Percentiles rank a stretch among this genome's conserved stretches.
Conservation (phyloP, 768 basidiomycete species). For the Gymnopilus dilepis region DNA sequence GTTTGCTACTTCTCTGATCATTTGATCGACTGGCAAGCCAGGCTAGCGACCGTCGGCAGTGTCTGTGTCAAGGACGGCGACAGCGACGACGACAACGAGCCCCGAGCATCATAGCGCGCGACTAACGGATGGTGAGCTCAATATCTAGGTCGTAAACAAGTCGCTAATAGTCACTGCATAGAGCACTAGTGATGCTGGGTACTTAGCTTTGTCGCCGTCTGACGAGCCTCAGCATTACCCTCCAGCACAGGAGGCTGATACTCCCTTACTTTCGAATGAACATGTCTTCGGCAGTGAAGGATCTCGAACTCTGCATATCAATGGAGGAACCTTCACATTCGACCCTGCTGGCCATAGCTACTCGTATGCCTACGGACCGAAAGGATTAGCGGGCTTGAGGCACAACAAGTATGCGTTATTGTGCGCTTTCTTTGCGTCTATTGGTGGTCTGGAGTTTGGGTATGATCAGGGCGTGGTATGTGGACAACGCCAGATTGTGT, state of each 20-base stretch:
- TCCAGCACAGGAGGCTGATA: slow-evolving; percentile 14
- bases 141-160: neutral
- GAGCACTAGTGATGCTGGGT: slow-evolving; percentile 24
- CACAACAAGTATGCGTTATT: slow-evolving; percentile 68
- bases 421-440: slow-evolving; percentile 76
- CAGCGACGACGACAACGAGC: neutral
- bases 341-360: slow-evolving; percentile 39
- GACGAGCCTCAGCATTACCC: slow-evolving; percentile 18
- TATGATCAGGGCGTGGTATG: slow-evolving; percentile 81
- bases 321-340: slow-evolving; percentile 41
- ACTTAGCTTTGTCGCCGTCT: slow-evolving; percentile 26
- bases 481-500: neutral
- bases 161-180: neutral
- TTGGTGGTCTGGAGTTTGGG: slow-evolving; percentile 80
- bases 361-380: slow-evolving; percentile 75
- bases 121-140: slow-evolving; percentile 6
- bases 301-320: slow-evolving; percentile 20
- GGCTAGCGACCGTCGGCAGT: no score
- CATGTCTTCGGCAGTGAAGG: neutral
- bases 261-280: slow-evolving; percentile 1
- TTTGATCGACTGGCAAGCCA: neutral
- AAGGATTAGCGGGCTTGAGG: slow-evolving; percentile 65
- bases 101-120: neutral
- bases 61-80: neutral
- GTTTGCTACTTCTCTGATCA: no score